These are phyloP conservation scores for Picea sitchensis DNA, from an alignment of 75 land plant genomes.

Conservation along the genomic window DNA sequence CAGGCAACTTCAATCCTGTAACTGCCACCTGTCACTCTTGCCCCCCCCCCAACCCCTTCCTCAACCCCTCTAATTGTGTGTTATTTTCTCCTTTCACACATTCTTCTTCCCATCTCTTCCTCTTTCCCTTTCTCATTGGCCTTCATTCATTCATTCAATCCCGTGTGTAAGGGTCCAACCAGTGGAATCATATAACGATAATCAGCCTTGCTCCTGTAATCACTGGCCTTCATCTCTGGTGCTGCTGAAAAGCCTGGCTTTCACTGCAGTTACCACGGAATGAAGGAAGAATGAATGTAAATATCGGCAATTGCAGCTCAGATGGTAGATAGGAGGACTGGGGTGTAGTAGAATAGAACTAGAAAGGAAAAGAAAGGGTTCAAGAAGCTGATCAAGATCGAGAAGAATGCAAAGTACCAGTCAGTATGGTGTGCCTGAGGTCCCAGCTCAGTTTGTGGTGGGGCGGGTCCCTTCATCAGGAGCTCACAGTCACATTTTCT, in stretches of 20 bases:
- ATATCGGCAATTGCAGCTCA: too few species aligned
- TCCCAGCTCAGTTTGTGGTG: conserved; percentile 37
- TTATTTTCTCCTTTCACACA: conserved; percentile 3
- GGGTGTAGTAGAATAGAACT: background rate
- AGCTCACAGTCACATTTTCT: conserved; percentile 8
- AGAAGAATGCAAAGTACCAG: conserved; percentile 30
- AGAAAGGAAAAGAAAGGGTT: background rate
- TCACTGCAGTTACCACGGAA: background rate
- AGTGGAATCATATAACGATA: too few species aligned
- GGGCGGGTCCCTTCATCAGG: conserved; percentile 17
- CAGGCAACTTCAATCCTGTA: background rate
- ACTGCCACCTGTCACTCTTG: conserved; percentile 6
- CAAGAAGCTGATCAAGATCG: background rate
- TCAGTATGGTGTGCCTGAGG: conserved; percentile 35
- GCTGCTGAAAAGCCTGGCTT: background rate
- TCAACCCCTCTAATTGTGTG: background rate
- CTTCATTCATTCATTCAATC: background rate
- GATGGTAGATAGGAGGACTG: background rate
- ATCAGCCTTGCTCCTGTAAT: background rate
- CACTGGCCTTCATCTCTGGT: background rate
- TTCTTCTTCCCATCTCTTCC: background rate
- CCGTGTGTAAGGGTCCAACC: background rate
- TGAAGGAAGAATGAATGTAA: background rate
- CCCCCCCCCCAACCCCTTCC: background rate
- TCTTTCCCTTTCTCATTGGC: background rate